A percentile compares a stretch with the other conserved stretches of the same genome.
phyloP scores from a whole-genome alignment of 1,284 basidiomycete species.

The Ustilago hordei region DNA sequence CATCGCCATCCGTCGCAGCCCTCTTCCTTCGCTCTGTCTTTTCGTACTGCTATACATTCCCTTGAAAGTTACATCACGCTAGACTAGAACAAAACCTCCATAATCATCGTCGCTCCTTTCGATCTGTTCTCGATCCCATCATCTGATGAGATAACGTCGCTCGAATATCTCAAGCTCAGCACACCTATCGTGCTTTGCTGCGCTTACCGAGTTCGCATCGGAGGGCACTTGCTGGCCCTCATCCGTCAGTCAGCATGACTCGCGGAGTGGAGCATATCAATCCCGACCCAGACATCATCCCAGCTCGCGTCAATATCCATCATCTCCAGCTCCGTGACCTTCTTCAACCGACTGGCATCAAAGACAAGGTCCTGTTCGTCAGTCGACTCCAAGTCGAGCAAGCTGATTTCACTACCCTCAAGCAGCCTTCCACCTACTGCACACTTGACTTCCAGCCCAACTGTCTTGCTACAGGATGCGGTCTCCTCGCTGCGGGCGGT shows the following conservation, averaged over 20 bases:
- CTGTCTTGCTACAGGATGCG: constrained; percentile 72
- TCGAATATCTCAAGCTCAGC: background rate
- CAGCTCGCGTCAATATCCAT: constrained; percentile 53
- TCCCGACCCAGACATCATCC: constrained; percentile 38
- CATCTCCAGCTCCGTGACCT: constrained; percentile 60
- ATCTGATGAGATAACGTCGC: background rate
- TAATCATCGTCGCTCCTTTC: too few species aligned
- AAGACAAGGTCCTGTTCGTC: constrained; percentile 55
- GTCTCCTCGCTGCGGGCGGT: constrained; percentile 83
- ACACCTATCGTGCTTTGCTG: background rate
- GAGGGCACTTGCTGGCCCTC: background rate
- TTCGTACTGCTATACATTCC: too few species aligned
- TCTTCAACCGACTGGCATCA: constrained; percentile 40
- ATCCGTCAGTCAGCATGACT: constrained; percentile 21
- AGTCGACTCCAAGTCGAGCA: constrained; percentile 53
- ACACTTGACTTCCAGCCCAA: constrained; percentile 80
- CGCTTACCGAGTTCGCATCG: too few species aligned
- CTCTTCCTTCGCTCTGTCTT: too few species aligned
- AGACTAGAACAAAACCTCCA: too few species aligned
- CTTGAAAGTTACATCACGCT: too few species aligned
- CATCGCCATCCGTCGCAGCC: background rate
- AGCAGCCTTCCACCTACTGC: constrained; percentile 73
- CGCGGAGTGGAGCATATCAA: constrained; percentile 28
- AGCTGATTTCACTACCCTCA: constrained; percentile 48
- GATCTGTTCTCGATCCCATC: background rate